These are phyloP conservation scores for Desmodesmus armatus DNA, from an alignment of 139 green algal genomes.

Conservation along the genomic window DNA sequence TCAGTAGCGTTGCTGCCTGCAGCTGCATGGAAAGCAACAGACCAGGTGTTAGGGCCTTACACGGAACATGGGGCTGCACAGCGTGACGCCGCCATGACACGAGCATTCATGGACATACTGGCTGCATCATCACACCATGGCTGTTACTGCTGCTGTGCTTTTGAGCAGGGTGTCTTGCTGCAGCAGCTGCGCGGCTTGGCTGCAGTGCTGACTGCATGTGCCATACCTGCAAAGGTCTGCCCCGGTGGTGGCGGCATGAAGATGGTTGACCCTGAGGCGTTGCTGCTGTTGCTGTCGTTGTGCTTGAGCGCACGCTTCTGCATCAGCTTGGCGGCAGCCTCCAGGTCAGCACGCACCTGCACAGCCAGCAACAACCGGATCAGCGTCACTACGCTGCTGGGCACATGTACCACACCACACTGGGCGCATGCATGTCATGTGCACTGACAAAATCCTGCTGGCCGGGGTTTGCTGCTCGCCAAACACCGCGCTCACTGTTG, in stretches of 20 bases:
- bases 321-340: slow-evolving; percentile 54
- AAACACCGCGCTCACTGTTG: neutral
- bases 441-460: no score
- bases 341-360: slow-evolving; percentile 43
- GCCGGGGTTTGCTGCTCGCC: neutral
- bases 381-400: no score
- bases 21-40: neutral
- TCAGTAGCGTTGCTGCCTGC: neutral
- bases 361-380: neutral
- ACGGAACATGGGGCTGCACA: no score
- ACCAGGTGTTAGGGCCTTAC: no score
- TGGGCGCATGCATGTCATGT: neutral
- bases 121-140: no score
- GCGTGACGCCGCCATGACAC: no score
- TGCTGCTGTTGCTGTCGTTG: slow-evolving; percentile 45
- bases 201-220: neutral
- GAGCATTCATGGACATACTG: no score
- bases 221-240: slow-evolving; percentile 6
- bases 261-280: slow-evolving; percentile 10
- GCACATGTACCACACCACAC: neutral
- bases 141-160: no score
- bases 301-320: slow-evolving; percentile 37
- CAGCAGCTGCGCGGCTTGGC: no score
- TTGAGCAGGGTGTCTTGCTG: no score
- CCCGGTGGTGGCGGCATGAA: slow-evolving; percentile 46